Evolutionary conservation across 495 filamentous ascomycete species (phyloP), one percentile per base, ranked within the genome.

Genomic region (Aspergillus taichungensis): DNA sequence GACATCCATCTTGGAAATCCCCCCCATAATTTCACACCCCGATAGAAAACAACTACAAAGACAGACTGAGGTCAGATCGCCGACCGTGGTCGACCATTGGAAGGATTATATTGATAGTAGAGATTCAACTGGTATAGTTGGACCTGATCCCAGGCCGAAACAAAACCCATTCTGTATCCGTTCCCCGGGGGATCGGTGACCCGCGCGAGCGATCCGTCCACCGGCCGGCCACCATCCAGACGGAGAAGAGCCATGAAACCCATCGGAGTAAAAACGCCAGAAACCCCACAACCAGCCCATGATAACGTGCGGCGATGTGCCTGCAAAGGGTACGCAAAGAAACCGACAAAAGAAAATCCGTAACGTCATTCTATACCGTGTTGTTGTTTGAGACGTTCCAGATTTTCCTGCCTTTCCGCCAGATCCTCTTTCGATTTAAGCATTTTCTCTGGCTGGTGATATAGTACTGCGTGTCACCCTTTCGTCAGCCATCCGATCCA

Each of bases 401-500:
- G 77, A 73, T 91, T 94, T 61, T 94, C 85, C 71, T 95, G 87
- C 68, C 92, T 85, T 63, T 88, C 84, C 49, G 88, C 86, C 46
- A 98, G 76, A 68, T 97, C 89, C 63, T 92, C 87, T 80, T 91
- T 90, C 67, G 90, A 84, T 63, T 80, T 83, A 52, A 76, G 72
- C 82, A 94, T 96, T 78, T 97, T 96, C 63, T 97, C 94, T 56
- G 91, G 91, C 73, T 98, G 92, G 66, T 98, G 92, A 63, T 95
- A 97, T 64, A 98, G 75, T 45, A 97, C 92, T 96, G n/a, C n/a
- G n/a, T n/a, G 31, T 2, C 30, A 59, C 27, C 8, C 27, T 36
- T 12, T 28, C 30, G 51, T 62, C 40, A 49, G 45, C 40, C 30
- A 43, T 24, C 11, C n/a, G 36, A 18, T 41, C 29, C 10, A 28